Percentiles rank a stretch among this genome's conserved stretches.
phyloP scores from a whole-genome alignment of 805 yeast genomes.

The Ogataea pini region DNA sequence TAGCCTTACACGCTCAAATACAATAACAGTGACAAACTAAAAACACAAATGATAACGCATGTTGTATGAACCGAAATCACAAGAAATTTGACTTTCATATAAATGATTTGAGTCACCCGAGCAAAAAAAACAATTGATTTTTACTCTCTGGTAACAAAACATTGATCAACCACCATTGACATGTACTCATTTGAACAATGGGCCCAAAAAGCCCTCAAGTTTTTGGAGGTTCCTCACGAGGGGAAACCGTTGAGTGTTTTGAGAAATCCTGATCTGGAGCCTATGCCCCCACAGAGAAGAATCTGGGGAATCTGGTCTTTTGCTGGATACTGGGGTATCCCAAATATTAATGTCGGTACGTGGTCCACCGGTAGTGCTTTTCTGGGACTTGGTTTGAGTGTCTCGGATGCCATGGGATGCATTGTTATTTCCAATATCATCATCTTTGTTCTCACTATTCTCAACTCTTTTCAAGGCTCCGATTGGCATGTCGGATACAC shows the following conservation, averaged over 20 bases:
- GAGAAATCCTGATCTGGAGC: conserved; percentile 42
- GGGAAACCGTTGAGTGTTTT: conserved; percentile 1
- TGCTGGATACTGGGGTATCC: conserved; percentile 42
- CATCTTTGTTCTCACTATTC: conserved; percentile 42
- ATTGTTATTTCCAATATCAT: conserved; percentile 46
- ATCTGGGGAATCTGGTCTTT: conserved; percentile 46
- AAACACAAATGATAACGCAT: neutral
- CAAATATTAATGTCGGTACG: neutral
- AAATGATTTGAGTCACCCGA: neutral
- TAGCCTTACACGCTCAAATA: neutral
- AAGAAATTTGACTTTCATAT: neutral
- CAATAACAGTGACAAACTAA: neutral
- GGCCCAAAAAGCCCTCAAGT: neutral
- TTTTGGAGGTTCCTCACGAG: conserved; percentile 5
- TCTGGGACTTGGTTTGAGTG: conserved; percentile 26
- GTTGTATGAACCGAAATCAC: neutral
- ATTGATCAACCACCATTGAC: neutral
- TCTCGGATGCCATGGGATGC: conserved; percentile 41
- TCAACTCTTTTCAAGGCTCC: conserved; percentile 50
- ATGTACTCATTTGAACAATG: neutral
- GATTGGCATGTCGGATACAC: conserved; percentile 52
- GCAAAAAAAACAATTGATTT: neutral
- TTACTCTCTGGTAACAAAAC: too few species aligned
- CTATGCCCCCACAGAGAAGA: conserved; percentile 44
- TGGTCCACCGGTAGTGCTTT: conserved; percentile 12